Base-by-base conservation (phyloP, 805 yeast genomes). In the Ogataea salicorniae region DNA sequence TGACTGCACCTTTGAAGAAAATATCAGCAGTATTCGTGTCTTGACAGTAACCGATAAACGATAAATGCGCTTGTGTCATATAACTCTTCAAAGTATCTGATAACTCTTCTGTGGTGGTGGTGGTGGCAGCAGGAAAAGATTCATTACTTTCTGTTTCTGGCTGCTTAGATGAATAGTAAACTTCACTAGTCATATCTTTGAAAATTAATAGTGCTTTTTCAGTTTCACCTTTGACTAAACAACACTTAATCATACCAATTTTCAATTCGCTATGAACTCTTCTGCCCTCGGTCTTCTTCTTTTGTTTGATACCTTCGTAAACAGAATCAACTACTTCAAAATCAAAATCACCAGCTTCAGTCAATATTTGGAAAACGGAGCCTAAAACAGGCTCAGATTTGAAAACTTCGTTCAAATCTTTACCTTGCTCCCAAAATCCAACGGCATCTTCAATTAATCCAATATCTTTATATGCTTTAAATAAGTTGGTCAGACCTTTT, bases 31-130 rank as follows among this genome's bases (percentile, higher is more conserved):
- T 82, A 39, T 73, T 70, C 48, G 83, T 70, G 61, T 87, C 90
- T 57, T 75, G 75, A 64, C 89, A 84, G 54, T 78, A 80, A 41
- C 94, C 94, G 59, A 88, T 81, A 57, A 88, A 87, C 5, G 83
- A 73, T 50, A 86, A 73, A 69, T 88, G 96, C 41, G 87, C 83
- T 59, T 83, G 87, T 20, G 84, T 76, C 63, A 86, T 69, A 34
- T 83, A 76, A 39, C 80, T 74, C 41, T 51, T 55, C 70, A 67
- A 61, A 66, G 69, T 57, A 13, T 54, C 49, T n/a, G 67, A 56
- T 18, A 65, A 64, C 5, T 26, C 31, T 26, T 26, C 31, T 3
- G 13, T 26, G 31, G 31, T 26, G 31, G 11, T 26, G 9, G 31
- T 9, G 31, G 31, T 8, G 20, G 20, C 20, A 20, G 20, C 4